Conservation (phyloP, 768 basidiomycete genomes). For the Boletellus emodensis region DNA sequence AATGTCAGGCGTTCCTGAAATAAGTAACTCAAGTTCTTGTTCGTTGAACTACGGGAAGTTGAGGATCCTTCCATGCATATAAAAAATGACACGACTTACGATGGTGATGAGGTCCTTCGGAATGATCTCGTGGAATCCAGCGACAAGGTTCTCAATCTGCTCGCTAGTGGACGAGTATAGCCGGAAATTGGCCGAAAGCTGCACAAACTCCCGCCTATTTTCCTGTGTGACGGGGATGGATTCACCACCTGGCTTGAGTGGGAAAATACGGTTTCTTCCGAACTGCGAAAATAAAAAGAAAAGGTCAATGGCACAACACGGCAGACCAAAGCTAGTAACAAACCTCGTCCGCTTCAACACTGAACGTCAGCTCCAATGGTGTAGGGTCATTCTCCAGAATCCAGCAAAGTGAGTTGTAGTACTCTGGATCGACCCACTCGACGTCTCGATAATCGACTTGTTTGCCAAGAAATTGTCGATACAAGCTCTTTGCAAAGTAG, state of each 20-base stretch:
- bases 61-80: background rate
- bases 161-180: slow-evolving; percentile 92
- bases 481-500: slow-evolving; percentile 95
- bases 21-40: slow-evolving; percentile 88
- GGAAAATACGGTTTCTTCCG: slow-evolving; percentile 83
- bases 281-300: slow-evolving; percentile 48
- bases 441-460: slow-evolving; percentile 95
- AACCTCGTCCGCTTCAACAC: slow-evolving; percentile 92
- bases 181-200: slow-evolving; percentile 90
- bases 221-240: slow-evolving; percentile 88
- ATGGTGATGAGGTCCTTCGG: slow-evolving; percentile 94
- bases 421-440: slow-evolving; percentile 97
- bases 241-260: slow-evolving; percentile 84
- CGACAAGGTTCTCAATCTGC: slow-evolving; percentile 85
- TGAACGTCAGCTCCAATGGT: slow-evolving; percentile 84
- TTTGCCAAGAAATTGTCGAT: slow-evolving; percentile 91
- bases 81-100: slow-evolving; percentile 42
- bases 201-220: slow-evolving; percentile 95
- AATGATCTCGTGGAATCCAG: slow-evolving; percentile 96
- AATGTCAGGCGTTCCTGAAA: slow-evolving; percentile 97
- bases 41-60: slow-evolving; percentile 72
- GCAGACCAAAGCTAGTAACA: slow-evolving; percentile 2
- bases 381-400: slow-evolving; percentile 96
- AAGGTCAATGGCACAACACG: background rate
- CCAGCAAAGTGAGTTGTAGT: slow-evolving; percentile 97